Percentiles rank a stretch among this genome's conserved stretches.
phyloP scores from a whole-genome alignment of 2,329 filamentous ascomycete species.

The Penicillium psychrosexuale region DNA sequence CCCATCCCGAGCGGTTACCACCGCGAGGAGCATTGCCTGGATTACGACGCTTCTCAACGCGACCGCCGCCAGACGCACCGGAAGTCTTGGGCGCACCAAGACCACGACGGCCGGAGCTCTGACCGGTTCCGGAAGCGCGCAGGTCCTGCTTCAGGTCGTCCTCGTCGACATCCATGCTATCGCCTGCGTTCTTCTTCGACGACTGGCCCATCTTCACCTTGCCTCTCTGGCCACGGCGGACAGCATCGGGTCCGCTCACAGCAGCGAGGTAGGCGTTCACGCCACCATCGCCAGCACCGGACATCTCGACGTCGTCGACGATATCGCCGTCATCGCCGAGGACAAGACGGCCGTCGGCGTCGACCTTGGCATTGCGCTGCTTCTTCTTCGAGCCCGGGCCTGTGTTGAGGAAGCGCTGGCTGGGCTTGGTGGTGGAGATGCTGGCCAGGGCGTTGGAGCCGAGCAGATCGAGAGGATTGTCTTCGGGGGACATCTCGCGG shows the following conservation, averaged over 20 bases:
- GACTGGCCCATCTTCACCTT: slow-evolving; percentile 58
- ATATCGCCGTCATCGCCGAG: slow-evolving; percentile 35
- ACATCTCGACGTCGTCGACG: slow-evolving; percentile 38
- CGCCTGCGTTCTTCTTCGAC: slow-evolving; percentile 36
- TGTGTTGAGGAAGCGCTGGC: slow-evolving; percentile 43
- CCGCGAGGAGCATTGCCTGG: slow-evolving; percentile 15
- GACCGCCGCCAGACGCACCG: slow-evolving; percentile 22
- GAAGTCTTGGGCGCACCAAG: slow-evolving; percentile 27
- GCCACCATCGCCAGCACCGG: slow-evolving; percentile 28
- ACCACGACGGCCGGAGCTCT: slow-evolving; percentile 19
- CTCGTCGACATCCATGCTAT: slow-evolving; percentile 47
- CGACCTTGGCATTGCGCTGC: slow-evolving; percentile 43
- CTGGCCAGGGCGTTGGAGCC: slow-evolving; percentile 85
- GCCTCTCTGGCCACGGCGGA: slow-evolving; percentile 57
- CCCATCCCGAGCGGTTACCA: slow-evolving; percentile 9
- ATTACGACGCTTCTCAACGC: slow-evolving; percentile 28
- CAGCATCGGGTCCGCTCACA: slow-evolving; percentile 58
- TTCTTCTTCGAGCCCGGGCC: slow-evolving; percentile 39
- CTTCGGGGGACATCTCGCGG: slow-evolving; percentile 73
- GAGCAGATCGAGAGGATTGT: slow-evolving; percentile 90
- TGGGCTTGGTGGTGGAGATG: slow-evolving; percentile 86
- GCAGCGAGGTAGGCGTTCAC: slow-evolving; percentile 62
- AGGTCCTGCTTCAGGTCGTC: slow-evolving; percentile 22
- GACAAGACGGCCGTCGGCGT: slow-evolving; percentile 45
- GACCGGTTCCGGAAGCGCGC: slow-evolving; percentile 17